Evolutionary conservation across 495 filamentous ascomycete genomes (phyloP), one percentile per base, ranked within the genome.

Genomic region (Chlorociboria aeruginascens): DNA sequence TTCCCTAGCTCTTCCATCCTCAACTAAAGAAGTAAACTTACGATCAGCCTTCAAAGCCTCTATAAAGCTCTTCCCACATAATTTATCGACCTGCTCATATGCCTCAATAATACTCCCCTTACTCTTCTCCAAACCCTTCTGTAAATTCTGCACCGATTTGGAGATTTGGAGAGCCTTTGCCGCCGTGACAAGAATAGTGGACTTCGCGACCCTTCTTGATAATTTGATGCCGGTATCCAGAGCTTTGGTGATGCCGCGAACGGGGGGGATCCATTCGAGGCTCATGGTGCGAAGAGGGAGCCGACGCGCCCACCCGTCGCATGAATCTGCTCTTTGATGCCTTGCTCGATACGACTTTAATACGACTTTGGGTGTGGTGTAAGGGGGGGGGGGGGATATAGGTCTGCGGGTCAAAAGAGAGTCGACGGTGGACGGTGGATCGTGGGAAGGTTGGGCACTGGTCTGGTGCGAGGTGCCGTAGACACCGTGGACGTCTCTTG

Each of bases 181-280:
- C 12, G 49, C 17, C 6, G 45, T 37, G 7, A 46, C 55, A 8
- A 35, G 20, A 20, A 35, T 46, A 11, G 55, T 52, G 7, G 55
- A 45, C 17, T 48, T 33, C 13, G 46, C 29, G 32, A 53, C 32
- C 31, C 31, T 50, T 13, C 16, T 32, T 31, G 43, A 40, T 34
- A 59, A 37, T 16, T 56, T 56, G 49, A 48, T 53, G 8, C 49
- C 56, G 0, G 32, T 38, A 40, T 55, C 46, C 3, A 55, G 20
- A 10, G 52, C 35, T 42, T 53, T 59, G 36, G 53, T 37, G 34
- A 59, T 50, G 33, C 28, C 20, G 29, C 54, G 53, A n/a, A 59
- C 44, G 11, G 56, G 56, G 45, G 49, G 25, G 9, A 42, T 49
- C 37, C 51, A 38, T 38, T 58, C 49, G 49, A 33, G 20, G 20